Percentiles rank a stretch among this genome's conserved stretches.
phyloP scores from a whole-genome alignment of 1,284 basidiomycete genomes.

The Anthracocystis panici-leucophaei region DNA sequence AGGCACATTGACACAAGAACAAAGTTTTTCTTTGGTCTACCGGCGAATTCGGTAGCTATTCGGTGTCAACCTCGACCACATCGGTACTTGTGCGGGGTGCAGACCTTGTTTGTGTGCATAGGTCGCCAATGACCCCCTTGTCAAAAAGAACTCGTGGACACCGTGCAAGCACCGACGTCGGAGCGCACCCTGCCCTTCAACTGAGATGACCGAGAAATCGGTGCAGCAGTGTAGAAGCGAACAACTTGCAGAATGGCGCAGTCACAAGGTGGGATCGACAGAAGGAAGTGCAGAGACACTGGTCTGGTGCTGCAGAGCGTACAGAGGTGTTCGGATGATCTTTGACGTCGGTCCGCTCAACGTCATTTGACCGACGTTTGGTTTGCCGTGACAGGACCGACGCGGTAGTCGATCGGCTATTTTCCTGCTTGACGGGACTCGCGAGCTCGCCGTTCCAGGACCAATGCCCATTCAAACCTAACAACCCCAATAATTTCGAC shows the following conservation, averaged over 20 bases:
- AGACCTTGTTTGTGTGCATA: conserved; percentile 5
- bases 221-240: not conserved
- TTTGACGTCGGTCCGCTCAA: conserved; percentile 20
- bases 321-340: not conserved
- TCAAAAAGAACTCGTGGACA: conserved; percentile 9
- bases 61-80: conserved; percentile 12
- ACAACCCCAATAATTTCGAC: not conserved
- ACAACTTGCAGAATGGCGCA: not conserved
- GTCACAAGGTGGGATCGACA: not conserved
- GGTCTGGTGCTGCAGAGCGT: not conserved
- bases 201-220: not conserved
- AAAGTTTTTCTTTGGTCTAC: conserved; percentile 15
- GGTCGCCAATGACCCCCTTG: conserved; percentile 14
- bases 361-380: conserved; percentile 18
- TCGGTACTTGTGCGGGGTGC: conserved; percentile 24
- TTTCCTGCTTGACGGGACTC: not conserved
- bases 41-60: conserved; percentile 33
- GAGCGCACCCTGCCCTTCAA: too few species aligned
- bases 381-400: conserved; percentile 27
- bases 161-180: conserved; percentile 34
- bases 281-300: not conserved
- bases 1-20: not conserved
- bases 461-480: conserved; percentile 8
- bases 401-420: conserved; percentile 21
- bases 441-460: conserved; percentile 19